Conservation (phyloP, 345 rosid species). For the Arabis alpina region DNA sequence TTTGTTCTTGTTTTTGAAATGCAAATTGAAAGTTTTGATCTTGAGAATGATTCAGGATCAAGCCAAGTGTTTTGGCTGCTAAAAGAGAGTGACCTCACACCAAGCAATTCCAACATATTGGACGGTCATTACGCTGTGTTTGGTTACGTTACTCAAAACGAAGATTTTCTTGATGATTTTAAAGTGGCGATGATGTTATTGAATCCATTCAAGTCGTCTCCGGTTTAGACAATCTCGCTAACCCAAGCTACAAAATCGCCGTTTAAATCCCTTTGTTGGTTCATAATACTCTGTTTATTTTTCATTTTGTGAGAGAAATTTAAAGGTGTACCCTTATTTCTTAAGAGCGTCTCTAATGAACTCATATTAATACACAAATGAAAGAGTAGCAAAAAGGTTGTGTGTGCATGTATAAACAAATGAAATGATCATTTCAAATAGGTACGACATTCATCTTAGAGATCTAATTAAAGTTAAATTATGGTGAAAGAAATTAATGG, state of each 20-base stretch:
- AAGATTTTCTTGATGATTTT: conserved; percentile 87
- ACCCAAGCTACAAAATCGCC: conserved; percentile 96
- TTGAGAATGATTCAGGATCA: conserved; percentile 90
- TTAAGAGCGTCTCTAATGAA: background rate
- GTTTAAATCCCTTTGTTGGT: conserved; percentile 50
- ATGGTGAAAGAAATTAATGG: no score
- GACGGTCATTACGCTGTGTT: conserved; percentile 97
- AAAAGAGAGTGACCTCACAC: conserved; percentile 97
- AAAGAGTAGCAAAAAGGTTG: background rate
- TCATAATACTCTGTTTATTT: conserved; percentile 5
- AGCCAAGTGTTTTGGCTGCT: conserved; percentile 96
- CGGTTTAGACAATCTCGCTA: conserved; percentile 85
- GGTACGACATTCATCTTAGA: conserved; percentile 31
- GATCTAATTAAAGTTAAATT: conserved; percentile 25
- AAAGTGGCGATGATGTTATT: conserved; percentile 96
- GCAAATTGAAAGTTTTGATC: no score
- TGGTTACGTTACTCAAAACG: conserved; percentile 87
- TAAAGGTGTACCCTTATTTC: background rate
- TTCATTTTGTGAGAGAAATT: conserved; percentile 16
- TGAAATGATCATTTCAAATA: conserved; percentile 25
- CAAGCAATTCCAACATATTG: conserved; percentile 93
- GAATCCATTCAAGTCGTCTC: conserved; percentile 91
- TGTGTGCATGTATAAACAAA: conserved; percentile 17
- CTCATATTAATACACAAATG: no score
- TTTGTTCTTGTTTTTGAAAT: no score